Evolutionary conservation across 148 eudicot genomes (phyloP), one percentile per base, ranked within the genome.

Genomic region (Salicornia ramosissima): DNA sequence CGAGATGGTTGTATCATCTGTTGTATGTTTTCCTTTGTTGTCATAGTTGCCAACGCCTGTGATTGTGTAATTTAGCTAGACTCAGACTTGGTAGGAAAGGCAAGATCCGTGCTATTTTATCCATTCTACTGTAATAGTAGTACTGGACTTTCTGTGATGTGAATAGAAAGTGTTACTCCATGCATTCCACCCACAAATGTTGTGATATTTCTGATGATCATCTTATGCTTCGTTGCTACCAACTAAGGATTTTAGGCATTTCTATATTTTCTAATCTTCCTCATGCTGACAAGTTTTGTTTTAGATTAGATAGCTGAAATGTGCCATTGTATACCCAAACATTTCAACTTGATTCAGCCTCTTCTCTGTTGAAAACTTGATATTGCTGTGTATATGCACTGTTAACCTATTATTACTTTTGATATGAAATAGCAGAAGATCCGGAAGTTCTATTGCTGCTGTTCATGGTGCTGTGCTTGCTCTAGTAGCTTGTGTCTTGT

Each of bases 381-480:
- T n/a, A 34, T 13, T 64, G 56, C 67, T 63, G 51, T 51, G 12
- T 71, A 52, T 29, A 57, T 52, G 31, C 42, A 52, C 46, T 40
- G 18, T 46, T 78, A 47, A 74, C 61, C 22, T 26, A 18, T 52
- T 57, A 10, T 65, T 71, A 30, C 33, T 60, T 34, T 64, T 65
- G n/a, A n/a, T 33, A 21, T 71, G 72, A 57, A 63, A 59, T n/a
- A 70, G 72, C 90, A 88, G 96, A 69, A 83, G 72, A 62, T 74
- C 84, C 51, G 82, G 60, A 34, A 69, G 74, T 71, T 85, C 98
- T 53, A 62, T 86, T 53, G 95, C 95, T 68, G 76, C 83, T 22
- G 63, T 79, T 64, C 99, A 94, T 80, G 99, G 99, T 42, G 83
- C 84, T 52, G 88, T 91, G 74, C 93, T 94, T 82, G 96, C 97